Percentiles rank a stretch among this genome's conserved stretches.
These are phyloP conservation scores for Fusarium bulbicola DNA, from an alignment of 2,329 filamentous ascomycete genomes.

Conservation along the genomic window DNA sequence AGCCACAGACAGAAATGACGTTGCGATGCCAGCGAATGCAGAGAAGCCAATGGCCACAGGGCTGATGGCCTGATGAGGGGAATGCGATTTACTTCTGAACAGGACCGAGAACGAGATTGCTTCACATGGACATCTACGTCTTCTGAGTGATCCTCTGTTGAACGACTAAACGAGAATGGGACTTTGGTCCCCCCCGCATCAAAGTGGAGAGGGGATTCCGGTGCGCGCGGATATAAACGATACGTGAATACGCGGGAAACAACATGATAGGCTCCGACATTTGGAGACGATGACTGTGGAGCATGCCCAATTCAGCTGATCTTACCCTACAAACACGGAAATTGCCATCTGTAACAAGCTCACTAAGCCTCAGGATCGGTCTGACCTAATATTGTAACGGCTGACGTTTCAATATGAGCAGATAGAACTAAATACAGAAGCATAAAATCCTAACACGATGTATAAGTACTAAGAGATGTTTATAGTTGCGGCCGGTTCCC, in stretches of 20 bases:
- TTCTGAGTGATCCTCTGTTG: background rate
- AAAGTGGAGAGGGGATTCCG: background rate
- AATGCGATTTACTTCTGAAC: no score
- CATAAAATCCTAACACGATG: background rate
- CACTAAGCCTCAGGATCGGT: fast-evolving
- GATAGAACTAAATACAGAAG: background rate
- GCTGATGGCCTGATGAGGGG: background rate
- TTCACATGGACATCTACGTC: background rate
- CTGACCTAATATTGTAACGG: background rate
- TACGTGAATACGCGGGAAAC: background rate
- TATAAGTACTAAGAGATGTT: background rate
- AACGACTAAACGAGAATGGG: background rate
- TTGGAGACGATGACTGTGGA: background rate
- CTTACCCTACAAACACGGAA: background rate
- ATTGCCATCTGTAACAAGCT: background rate
- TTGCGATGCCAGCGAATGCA: background rate
- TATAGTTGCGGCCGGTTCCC: conserved; percentile 11
- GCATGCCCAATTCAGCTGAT: background rate
- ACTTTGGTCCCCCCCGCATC: background rate
- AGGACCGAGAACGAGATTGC: background rate
- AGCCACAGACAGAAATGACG: background rate
- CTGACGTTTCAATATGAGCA: background rate
- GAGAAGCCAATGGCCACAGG: background rate
- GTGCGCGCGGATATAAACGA: background rate
- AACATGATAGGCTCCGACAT: background rate